Evolutionary conservation across 768 basidiomycete genomes (phyloP).

Genomic region (Crucibulum laeve): DNA sequence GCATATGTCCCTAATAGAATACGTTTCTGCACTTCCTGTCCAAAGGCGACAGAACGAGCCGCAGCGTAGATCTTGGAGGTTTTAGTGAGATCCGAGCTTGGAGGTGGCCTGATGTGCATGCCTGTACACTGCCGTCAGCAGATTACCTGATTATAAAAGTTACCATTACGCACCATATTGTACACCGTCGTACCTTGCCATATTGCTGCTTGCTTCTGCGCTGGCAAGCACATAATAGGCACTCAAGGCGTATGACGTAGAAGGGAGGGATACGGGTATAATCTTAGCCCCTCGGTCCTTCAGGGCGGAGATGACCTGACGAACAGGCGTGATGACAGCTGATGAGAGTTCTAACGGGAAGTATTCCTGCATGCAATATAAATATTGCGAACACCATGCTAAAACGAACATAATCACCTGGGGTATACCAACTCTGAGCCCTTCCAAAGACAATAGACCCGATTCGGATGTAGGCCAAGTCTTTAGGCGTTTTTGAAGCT

Average conservation of each 20-base stretch:
- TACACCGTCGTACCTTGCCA: slow-evolving; percentile 87
- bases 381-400: background rate
- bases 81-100: slow-evolving; percentile 38
- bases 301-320: slow-evolving; percentile 35
- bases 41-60: slow-evolving; percentile 71
- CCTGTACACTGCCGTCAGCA: slow-evolving; percentile 30
- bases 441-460: slow-evolving; percentile 26
- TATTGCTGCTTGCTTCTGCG: slow-evolving; percentile 90
- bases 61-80: slow-evolving; percentile 58
- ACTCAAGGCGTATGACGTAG: slow-evolving; percentile 67
- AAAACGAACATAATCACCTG: slow-evolving; percentile 36
- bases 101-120: slow-evolving; percentile 38
- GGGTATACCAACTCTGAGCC: slow-evolving; percentile 73
- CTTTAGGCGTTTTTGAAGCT: slow-evolving; percentile 10
- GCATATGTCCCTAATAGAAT: slow-evolving; percentile 90
- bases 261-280: slow-evolving; percentile 70
- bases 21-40: slow-evolving; percentile 80
- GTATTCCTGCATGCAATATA: slow-evolving; percentile 49
- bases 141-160: background rate
- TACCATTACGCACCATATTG: slow-evolving; percentile 56
- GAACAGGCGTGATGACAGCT: slow-evolving; percentile 39
- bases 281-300: slow-evolving; percentile 58
- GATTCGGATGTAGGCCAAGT: background rate
- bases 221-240: slow-evolving; percentile 96
- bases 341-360: slow-evolving; percentile 67